Evolutionary conservation across 2,329 filamentous ascomycete species (phyloP).

Genomic region (Paraconiothyrium sp.): DNA sequence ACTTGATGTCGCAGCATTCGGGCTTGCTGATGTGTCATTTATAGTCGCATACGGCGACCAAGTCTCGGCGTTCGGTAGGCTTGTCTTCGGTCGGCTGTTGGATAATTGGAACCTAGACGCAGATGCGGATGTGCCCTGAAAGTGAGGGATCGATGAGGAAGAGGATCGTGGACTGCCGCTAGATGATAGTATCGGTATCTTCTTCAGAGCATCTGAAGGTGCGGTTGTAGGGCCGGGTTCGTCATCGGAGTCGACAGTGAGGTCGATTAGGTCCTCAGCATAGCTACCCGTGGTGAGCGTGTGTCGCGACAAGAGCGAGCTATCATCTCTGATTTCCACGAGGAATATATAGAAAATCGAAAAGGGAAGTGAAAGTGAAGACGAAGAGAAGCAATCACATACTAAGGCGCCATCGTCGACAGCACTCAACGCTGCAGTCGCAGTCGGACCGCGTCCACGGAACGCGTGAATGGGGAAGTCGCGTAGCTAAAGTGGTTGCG

Average conservation of each 20-base stretch:
- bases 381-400: neutral
- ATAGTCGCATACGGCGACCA: neutral
- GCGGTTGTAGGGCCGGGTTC: neutral
- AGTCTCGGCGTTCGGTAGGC: neutral
- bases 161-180: neutral
- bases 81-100: neutral
- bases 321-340: neutral
- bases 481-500: conserved; percentile 2
- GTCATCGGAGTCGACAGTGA: neutral
- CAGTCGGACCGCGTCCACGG: conserved; percentile 5
- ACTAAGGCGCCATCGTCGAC: conserved; percentile 7
- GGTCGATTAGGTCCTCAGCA: conserved; percentile 2
- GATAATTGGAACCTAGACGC: neutral
- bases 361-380: neutral
- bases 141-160: neutral
- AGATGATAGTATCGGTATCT: neutral
- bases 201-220: neutral
- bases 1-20: neutral
- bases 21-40: neutral
- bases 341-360: neutral
- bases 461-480: neutral
- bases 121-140: neutral
- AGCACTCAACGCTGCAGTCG: neutral
- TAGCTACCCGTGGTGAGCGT: conserved; percentile 3
- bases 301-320: neutral